A percentile compares a stretch with the other conserved stretches of the same genome.
phyloP scores from a whole-genome alignment of 306 rosid genomes.

The Vicia sativa region DNA sequence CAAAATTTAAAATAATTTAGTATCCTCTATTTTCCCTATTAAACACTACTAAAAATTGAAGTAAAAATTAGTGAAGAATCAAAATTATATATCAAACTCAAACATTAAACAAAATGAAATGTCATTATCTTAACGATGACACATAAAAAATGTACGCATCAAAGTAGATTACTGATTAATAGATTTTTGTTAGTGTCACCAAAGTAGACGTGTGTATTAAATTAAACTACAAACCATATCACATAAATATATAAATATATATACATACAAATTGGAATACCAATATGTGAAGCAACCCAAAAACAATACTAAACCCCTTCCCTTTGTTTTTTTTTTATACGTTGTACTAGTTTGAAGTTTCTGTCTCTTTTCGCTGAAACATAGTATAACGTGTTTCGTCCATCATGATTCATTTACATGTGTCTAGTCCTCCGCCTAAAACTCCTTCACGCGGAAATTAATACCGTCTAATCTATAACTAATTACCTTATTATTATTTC shows the following conservation, averaged over 20 bases:
- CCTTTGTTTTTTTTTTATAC: not conserved
- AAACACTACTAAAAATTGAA: no score
- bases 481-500: not conserved
- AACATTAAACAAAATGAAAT: not conserved
- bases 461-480: not conserved
- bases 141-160: not conserved
- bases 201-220: constrained; percentile 11
- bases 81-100: not conserved
- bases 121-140: not conserved
- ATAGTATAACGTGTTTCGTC: no score
- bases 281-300: not conserved
- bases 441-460: no score
- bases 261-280: not conserved
- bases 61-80: no score
- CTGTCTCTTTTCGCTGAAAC: not conserved
- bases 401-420: no score
- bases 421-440: no score
- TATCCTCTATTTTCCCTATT: no score
- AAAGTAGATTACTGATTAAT: not conserved
- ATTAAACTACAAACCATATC: no score
- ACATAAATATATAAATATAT: not conserved
- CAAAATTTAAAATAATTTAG: no score
- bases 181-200: not conserved
- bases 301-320: not conserved
- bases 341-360: not conserved